phyloP scores from a whole-genome alignment of 1,284 basidiomycete genomes.

The Rhodotorula sp. region DNA sequence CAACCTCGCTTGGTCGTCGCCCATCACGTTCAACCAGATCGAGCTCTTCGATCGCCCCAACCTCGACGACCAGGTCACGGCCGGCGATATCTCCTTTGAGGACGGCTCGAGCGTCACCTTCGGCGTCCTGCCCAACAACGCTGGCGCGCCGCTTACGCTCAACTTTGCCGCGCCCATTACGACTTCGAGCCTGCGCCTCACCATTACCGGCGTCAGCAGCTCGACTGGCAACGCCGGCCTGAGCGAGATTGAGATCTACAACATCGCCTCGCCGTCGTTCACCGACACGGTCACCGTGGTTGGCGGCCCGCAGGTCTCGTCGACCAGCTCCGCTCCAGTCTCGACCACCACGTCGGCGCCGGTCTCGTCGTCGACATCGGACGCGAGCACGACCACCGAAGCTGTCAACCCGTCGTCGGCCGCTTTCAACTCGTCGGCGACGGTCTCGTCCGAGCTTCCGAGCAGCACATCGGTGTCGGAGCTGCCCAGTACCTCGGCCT shows the following conservation, averaged over 20 bases:
- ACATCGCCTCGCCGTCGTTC: constrained; percentile 8
- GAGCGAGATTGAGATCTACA: constrained; percentile 31
- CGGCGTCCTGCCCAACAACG: constrained; percentile 26
- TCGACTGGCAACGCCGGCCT: constrained; percentile 31
- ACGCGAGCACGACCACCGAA: background rate
- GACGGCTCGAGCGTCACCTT: constrained; percentile 21
- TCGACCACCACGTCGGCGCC: background rate
- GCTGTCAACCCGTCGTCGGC: too few species aligned
- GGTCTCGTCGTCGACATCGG: background rate
- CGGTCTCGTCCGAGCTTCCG: too few species aligned
- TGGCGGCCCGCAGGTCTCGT: background rate
- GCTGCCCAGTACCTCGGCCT: too few species aligned
- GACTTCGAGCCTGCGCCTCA: constrained; percentile 14
- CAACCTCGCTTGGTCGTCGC: constrained; percentile 24
- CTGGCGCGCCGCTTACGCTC: constrained; percentile 7
- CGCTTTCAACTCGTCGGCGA: too few species aligned
- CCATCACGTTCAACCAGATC: constrained; percentile 26
- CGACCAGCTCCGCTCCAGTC: background rate
- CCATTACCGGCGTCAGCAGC: constrained; percentile 9
- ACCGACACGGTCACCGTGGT: background rate
- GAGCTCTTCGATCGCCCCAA: constrained; percentile 36
- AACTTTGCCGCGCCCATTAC: constrained; percentile 25
- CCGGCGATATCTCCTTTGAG: constrained; percentile 24
- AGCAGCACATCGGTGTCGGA: too few species aligned
- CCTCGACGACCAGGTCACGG: constrained; percentile 23